These are phyloP conservation scores for Lasiodiplodia citricola DNA, from an alignment of 2,329 filamentous ascomycete species.

Conservation along the genomic window DNA sequence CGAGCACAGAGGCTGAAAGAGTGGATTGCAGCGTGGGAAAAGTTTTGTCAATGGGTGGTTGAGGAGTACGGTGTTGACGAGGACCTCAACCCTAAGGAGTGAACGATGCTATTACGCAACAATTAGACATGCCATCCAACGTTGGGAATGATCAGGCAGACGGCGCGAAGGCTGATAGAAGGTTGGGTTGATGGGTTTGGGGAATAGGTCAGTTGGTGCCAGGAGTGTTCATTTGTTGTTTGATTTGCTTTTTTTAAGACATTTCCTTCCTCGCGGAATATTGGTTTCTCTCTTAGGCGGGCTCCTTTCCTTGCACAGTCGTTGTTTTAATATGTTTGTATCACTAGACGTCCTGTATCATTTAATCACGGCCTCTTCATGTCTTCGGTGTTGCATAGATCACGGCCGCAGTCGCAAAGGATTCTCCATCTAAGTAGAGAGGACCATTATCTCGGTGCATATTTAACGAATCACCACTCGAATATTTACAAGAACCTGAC, in stretches of 20 bases:
- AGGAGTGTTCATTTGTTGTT: not conserved
- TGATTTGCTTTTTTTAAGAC: not conserved
- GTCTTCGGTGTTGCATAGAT: not conserved
- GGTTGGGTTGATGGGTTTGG: not conserved
- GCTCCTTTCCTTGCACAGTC: not conserved
- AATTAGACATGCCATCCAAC: not conserved
- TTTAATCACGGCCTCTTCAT: slow-evolving; percentile 9
- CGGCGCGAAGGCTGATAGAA: not conserved
- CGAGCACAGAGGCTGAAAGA: slow-evolving; percentile 76
- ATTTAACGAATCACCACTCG: not conserved
- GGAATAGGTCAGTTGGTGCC: not conserved
- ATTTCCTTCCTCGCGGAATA: not conserved
- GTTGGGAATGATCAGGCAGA: not conserved
- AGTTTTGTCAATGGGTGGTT: slow-evolving; percentile 89
- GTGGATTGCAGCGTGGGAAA: slow-evolving; percentile 84
- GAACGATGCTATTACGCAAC: slow-evolving; percentile 27
- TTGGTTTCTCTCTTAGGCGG: not conserved
- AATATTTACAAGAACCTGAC: not conserved
- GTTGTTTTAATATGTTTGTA: not conserved
- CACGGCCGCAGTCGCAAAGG: not conserved
- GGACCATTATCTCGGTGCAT: not conserved
- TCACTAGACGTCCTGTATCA: not conserved
- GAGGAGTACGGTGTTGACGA: slow-evolving; percentile 68
- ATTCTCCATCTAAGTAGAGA: not conserved
- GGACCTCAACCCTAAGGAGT: slow-evolving; percentile 52